Conservation (phyloP, 192 early-diverging fungal genomes). For the Tieghemiomyces parasiticus region DNA sequence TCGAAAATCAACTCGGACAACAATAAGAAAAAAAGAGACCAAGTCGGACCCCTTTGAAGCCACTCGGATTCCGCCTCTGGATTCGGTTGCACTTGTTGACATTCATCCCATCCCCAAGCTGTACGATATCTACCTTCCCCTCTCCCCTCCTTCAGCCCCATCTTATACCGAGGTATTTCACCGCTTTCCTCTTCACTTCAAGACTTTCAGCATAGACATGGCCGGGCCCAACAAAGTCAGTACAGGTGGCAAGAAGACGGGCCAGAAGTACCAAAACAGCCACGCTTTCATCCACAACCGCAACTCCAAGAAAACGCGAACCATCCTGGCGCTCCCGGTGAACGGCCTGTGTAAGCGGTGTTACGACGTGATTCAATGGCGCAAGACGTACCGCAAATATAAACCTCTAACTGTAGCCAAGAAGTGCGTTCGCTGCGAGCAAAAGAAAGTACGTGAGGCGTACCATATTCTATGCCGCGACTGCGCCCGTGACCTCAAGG, state of each 20-base stretch:
- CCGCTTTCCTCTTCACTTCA: background rate
- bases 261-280: conserved; percentile 81
- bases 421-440: conserved; percentile 58
- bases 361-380: conserved; percentile 61
- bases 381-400: conserved; percentile 93
- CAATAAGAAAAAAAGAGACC: background rate
- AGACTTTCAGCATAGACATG: background rate
- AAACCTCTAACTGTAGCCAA: conserved; percentile 86
- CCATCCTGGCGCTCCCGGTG: conserved; percentile 61
- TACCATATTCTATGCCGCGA: conserved; percentile 89
- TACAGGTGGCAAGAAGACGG: conserved; percentile 45
- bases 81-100: too few relatives aligned
- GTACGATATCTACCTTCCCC: background rate
- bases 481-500: conserved; percentile 63
- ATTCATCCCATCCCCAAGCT: background rate
- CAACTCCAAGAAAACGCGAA: conserved; percentile 59
- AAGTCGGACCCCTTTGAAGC: background rate
- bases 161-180: background rate
- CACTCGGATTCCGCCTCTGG: background rate
- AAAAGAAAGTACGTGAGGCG: conserved; percentile 76
- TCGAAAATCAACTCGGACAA: background rate
- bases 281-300: conserved; percentile 79
- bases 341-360: conserved; percentile 65
- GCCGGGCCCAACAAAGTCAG: conserved; percentile 18
- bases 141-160: background rate